These are phyloP conservation scores for Clonostachys rhizophaga DNA, from an alignment of 2,329 filamentous ascomycete species.

Conservation along the genomic window DNA sequence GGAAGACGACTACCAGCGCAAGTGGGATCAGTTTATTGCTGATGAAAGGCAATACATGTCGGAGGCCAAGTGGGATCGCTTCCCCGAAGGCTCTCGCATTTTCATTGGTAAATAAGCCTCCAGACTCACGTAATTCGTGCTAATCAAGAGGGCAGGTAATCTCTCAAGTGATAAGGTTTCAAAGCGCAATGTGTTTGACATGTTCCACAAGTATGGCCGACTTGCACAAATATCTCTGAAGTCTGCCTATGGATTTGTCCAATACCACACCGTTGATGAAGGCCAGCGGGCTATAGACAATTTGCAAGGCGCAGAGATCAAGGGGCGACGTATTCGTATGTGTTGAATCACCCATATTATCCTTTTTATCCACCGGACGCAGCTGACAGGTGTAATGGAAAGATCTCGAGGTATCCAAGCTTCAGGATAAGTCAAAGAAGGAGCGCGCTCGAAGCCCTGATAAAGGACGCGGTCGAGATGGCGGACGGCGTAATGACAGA, in stretches of 20 bases:
- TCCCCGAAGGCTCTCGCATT: slow-evolving; percentile 70
- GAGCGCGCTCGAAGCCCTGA: slow-evolving; percentile 57
- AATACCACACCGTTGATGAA: slow-evolving; percentile 75
- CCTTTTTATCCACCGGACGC: neutral
- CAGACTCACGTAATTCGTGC: slow-evolving; percentile 15
- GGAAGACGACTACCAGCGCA: slow-evolving; percentile 49
- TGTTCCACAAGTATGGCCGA: slow-evolving; percentile 80
- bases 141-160: slow-evolving; percentile 58
- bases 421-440: slow-evolving; percentile 69
- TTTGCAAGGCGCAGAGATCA: slow-evolving; percentile 76
- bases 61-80: slow-evolving; percentile 77
- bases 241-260: slow-evolving; percentile 94
- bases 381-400: slow-evolving; percentile 9
- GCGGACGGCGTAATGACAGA: slow-evolving; percentile 36
- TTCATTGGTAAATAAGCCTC: slow-evolving; percentile 63
- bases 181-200: slow-evolving; percentile 88
- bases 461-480: slow-evolving; percentile 42
- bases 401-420: slow-evolving; percentile 89
- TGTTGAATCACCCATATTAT: slow-evolving; percentile 7
- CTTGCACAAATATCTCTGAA: slow-evolving; percentile 95
- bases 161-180: slow-evolving; percentile 89
- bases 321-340: slow-evolving; percentile 92
- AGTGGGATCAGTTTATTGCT: slow-evolving; percentile 68
- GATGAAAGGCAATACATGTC: slow-evolving; percentile 73
- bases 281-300: slow-evolving; percentile 70